These are phyloP conservation scores for Populus simonii DNA, from an alignment of 345 rosid species.

Conservation along the genomic window DNA sequence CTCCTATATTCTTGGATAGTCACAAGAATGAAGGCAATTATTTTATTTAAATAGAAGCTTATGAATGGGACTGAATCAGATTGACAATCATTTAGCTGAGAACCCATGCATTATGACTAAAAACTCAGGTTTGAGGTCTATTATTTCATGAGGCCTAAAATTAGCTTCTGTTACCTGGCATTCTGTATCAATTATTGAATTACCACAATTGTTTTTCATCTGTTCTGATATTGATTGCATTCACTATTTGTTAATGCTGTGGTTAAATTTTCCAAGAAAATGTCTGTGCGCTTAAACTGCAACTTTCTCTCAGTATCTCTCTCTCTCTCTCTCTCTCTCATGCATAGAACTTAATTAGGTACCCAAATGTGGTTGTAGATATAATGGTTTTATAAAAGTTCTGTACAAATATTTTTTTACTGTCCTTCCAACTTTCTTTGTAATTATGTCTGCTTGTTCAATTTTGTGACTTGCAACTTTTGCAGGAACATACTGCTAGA, in stretches of 20 bases:
- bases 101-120: not conserved
- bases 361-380: not conserved
- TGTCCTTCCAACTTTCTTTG: not conserved
- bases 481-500: slow-evolving; percentile 46
- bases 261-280: not conserved
- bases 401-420: not conserved
- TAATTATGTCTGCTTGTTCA: slow-evolving; percentile 1
- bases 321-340: not conserved
- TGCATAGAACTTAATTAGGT: not conserved
- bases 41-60: not conserved
- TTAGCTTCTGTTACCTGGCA: not conserved
- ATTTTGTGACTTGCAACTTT: not conserved
- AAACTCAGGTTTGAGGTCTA: not conserved
- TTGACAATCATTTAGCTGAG: not conserved
- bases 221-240: too few relatives aligned
- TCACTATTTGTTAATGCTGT: not conserved
- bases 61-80: not conserved
- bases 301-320: not conserved
- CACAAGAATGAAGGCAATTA: too few relatives aligned
- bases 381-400: not conserved
- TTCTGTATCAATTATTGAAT: too few relatives aligned
- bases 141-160: not conserved
- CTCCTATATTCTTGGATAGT: not conserved
- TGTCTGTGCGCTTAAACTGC: not conserved
- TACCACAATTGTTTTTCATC: not conserved